Percentiles rank a stretch among this genome's conserved stretches.
Conservation (phyloP, 75 land plant genomes). For the Cunninghamia lanceolata region DNA sequence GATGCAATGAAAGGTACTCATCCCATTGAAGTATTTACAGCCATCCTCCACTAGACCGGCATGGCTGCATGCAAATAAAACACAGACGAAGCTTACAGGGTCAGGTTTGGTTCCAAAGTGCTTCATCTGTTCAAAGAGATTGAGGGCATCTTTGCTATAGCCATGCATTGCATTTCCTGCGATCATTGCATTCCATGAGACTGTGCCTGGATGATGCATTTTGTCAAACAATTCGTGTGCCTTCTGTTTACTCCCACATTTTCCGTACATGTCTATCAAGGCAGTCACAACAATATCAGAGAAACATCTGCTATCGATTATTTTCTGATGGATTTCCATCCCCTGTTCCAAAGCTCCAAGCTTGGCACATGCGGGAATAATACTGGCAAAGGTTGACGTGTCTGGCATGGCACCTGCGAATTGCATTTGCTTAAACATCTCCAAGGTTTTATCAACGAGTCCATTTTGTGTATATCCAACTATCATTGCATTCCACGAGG, state of each 20-base stretch:
- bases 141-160: neutral
- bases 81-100: neutral
- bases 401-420: constrained; percentile 20
- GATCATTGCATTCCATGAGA: constrained; percentile 14
- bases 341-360: constrained; percentile 15
- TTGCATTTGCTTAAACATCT: constrained; percentile 23
- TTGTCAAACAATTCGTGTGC: constrained; percentile 8
- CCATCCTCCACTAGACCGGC: constrained; percentile 13
- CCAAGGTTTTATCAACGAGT: constrained; percentile 3
- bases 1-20: constrained; percentile 7
- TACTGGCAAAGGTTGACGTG: constrained; percentile 11
- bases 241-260: constrained; percentile 8
- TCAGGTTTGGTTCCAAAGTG: constrained; percentile 7
- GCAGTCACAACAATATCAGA: constrained; percentile 13
- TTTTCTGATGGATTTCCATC: constrained; percentile 16
- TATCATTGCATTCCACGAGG: constrained; percentile 21
- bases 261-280: constrained; percentile 13
- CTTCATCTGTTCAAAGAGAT: neutral
- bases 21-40: neutral
- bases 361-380: constrained; percentile 19
- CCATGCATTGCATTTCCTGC: constrained; percentile 13
- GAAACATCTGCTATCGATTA: constrained; percentile 11
- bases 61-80: constrained; percentile 18
- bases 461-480: constrained; percentile 21
- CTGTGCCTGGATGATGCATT: neutral